A percentile compares a stretch with the other conserved stretches of the same genome.
Conservation (phyloP, 116 monocot species). For the Papilionanthe hybrid region DNA sequence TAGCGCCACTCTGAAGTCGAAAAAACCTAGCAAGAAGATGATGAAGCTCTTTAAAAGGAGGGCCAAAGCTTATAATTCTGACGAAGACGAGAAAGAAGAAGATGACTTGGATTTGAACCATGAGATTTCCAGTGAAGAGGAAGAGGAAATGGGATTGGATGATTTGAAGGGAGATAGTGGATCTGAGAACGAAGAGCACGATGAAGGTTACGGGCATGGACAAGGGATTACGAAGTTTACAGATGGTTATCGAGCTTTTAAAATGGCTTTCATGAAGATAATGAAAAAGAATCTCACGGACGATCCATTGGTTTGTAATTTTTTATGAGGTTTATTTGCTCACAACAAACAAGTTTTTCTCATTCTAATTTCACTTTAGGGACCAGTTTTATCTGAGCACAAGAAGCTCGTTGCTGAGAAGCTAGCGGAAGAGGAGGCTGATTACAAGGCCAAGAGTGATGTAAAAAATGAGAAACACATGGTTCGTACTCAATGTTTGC, state of each 20-base stretch:
- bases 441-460: slow-evolving; percentile 55
- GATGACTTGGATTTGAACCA: slow-evolving; percentile 10
- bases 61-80: slow-evolving; percentile 34
- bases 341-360: not conserved
- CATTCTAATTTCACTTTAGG: slow-evolving; percentile 22
- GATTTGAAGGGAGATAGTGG: slow-evolving; percentile 11
- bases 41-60: slow-evolving; percentile 26
- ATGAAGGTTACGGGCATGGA: slow-evolving; percentile 12
- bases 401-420: slow-evolving; percentile 81
- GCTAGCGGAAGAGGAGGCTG: slow-evolving; percentile 65
- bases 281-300: slow-evolving; percentile 63
- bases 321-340: not conserved
- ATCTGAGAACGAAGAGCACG: slow-evolving; percentile 28
- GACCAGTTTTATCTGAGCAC: slow-evolving; percentile 75
- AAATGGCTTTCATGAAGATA: slow-evolving; percentile 68
- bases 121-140: slow-evolving; percentile 6
- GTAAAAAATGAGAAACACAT: slow-evolving; percentile 57
- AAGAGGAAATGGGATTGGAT: slow-evolving; percentile 8
- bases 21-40: slow-evolving; percentile 48
- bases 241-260: slow-evolving; percentile 74
- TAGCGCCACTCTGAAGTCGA: slow-evolving; percentile 5
- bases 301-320: slow-evolving; percentile 53
- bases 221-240: slow-evolving; percentile 47
- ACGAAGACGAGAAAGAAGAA: slow-evolving; percentile 24
- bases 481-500: slow-evolving; percentile 31